Evolutionary conservation across 1,284 basidiomycete genomes (phyloP), one percentile per base, ranked within the genome.

Genomic region (Coniferiporia sulphurascens): DNA sequence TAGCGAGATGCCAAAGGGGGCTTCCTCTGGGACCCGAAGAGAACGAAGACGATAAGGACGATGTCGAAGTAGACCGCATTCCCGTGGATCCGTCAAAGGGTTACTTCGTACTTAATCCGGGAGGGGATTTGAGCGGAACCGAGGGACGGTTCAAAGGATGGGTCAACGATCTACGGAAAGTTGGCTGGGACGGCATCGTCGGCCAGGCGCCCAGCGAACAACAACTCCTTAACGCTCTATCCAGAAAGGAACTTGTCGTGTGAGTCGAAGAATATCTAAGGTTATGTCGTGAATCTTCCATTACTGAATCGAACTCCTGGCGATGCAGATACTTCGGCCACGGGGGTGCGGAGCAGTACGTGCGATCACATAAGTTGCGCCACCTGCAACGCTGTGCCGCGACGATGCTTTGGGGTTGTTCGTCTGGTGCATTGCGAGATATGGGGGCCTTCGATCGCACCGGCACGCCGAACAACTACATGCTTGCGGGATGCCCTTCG

Each of bases 391-490:
- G 80, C 17, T 99, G 96, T 70, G 95, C 96, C 1, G 89, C 89
- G 9, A 89, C 93, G 0, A 97, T 99, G 94, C 83, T 99, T 7
- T 99, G 95, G 96, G 96, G 97, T 0, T 99, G 96, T 77, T 99
- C 96, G 0, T 97, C 94, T 0, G 97, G 95, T 15, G 75, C 83
- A 3, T 74, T 99, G 62, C 82, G 83, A 57, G 91, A 95, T 56
- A 91, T 94, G 82, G 96, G 96, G 10, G 93, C 96, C 62, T 95
- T 95, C 67, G 96, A 99, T 68, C 81, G 91, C 13, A 82, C 84
- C 13, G 96, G 96, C 8, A 98, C 93, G 17, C 93, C 97, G 0
- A 87, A 91, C 71, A 87, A 93, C 67, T 99, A 99, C 71, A 91
- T 98, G 86, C 71, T 97, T n/a, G 94, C 89, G 43, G 96, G 95